These are phyloP conservation scores for Fallopia convolvulus DNA, from an alignment of 148 eudicot genomes.

Conservation along the genomic window DNA sequence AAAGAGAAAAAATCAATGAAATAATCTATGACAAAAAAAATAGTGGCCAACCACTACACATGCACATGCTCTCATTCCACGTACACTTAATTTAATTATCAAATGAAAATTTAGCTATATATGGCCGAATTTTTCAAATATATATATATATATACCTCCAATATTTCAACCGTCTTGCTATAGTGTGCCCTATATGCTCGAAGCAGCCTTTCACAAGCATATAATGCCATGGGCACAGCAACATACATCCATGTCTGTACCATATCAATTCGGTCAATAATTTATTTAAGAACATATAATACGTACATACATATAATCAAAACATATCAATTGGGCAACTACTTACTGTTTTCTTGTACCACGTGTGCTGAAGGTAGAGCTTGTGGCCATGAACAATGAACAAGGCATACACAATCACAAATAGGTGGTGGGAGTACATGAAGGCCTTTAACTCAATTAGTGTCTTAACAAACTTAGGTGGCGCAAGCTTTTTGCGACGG, in stretches of 20 bases:
- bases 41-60: too few relatives aligned
- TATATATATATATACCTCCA: not conserved
- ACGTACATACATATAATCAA: not conserved
- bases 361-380: constrained; percentile 33
- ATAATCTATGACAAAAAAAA: too few relatives aligned
- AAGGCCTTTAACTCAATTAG: constrained; percentile 20
- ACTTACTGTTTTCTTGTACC: constrained; percentile 31
- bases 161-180: not conserved
- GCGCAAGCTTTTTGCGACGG: constrained; percentile 23
- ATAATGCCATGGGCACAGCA: constrained; percentile 36
- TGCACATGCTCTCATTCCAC: too few relatives aligned
- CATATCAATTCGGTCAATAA: not conserved
- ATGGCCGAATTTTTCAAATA: too few relatives aligned
- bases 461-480: constrained; percentile 30
- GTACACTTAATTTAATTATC: too few relatives aligned
- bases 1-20: too few relatives aligned
- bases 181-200: constrained; percentile 36
- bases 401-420: constrained; percentile 41
- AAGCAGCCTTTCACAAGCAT: constrained; percentile 34
- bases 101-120: not conserved
- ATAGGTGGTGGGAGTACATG: constrained; percentile 49
- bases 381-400: constrained; percentile 35
- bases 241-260: constrained; percentile 51
- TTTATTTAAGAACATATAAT: not conserved
- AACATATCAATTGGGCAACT: not conserved